Evolutionary conservation across 2,329 filamentous ascomycete genomes (phyloP).

Genomic region (Talaromyces sp.): DNA sequence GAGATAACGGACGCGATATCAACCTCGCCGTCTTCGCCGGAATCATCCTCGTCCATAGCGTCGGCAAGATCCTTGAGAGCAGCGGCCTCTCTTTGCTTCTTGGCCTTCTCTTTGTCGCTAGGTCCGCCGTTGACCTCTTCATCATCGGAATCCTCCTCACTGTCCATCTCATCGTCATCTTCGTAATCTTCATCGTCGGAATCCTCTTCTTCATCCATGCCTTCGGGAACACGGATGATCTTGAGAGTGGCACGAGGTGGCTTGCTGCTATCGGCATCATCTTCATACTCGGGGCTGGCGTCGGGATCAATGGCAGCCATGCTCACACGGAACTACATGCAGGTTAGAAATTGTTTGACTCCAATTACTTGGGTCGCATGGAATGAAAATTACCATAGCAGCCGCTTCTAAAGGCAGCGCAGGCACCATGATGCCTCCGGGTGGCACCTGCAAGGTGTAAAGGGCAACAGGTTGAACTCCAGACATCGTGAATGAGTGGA

Average conservation of each 20-base stretch:
- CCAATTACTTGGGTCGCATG: background rate
- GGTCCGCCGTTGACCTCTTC: slow-evolving; percentile 82
- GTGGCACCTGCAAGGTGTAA: slow-evolving; percentile 87
- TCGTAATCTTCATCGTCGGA: slow-evolving; percentile 66
- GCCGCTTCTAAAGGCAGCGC: slow-evolving; percentile 68
- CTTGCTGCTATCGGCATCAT: slow-evolving; percentile 55
- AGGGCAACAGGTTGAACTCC: slow-evolving; percentile 63
- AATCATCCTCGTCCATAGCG: slow-evolving; percentile 53
- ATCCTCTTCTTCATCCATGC: slow-evolving; percentile 47
- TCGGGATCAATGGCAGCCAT: slow-evolving; percentile 97
- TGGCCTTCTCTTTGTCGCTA: slow-evolving; percentile 83
- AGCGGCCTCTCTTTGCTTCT: slow-evolving; percentile 76
- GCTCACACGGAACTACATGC: slow-evolving; percentile 79
- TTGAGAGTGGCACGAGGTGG: slow-evolving; percentile 81
- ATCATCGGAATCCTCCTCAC: slow-evolving; percentile 54
- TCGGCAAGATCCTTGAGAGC: slow-evolving; percentile 73
- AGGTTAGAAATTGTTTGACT: background rate
- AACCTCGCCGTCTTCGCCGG: slow-evolving; percentile 55
- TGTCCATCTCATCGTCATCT: slow-evolving; percentile 40
- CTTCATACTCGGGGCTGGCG: slow-evolving; percentile 63
- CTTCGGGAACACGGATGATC: slow-evolving; percentile 69
- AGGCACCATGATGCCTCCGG: slow-evolving; percentile 76
- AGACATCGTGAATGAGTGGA: slow-evolving; percentile 35
- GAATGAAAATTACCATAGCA: slow-evolving; percentile 64
- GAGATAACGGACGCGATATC: slow-evolving; percentile 54